phyloP scores from a whole-genome alignment of 23 red algal species.

The Gracilariopsis chorda region DNA sequence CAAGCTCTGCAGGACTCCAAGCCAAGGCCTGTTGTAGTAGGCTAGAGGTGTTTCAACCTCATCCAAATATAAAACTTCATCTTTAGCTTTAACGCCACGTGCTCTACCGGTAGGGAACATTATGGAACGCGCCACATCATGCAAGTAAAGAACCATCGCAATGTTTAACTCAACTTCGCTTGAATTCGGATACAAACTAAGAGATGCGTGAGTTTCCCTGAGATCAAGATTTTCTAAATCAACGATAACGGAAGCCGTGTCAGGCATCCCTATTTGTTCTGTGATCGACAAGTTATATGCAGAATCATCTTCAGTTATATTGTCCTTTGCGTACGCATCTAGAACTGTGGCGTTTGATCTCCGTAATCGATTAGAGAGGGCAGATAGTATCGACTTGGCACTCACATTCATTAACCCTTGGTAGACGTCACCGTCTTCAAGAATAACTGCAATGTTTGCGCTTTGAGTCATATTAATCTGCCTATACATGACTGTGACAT shows the following conservation, averaged over 20 bases:
- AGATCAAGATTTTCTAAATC: background rate
- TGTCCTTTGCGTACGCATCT: background rate
- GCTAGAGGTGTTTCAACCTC: background rate
- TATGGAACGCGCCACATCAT: background rate
- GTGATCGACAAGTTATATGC: too few species aligned
- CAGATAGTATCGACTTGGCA: background rate
- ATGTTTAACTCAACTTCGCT: background rate
- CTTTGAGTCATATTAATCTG: background rate
- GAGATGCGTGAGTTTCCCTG: background rate
- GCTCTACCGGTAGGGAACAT: background rate
- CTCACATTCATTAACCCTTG: background rate
- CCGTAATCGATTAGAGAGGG: background rate
- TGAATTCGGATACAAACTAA: background rate
- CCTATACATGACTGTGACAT: background rate
- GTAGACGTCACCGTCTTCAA: background rate
- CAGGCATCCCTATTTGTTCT: background rate
- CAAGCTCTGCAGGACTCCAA: background rate
- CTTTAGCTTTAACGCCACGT: background rate
- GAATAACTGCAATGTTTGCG: background rate
- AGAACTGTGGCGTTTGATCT: background rate
- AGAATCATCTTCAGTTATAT: background rate
- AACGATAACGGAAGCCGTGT: background rate
- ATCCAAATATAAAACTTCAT: background rate
- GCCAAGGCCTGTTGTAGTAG: slow-evolving; percentile 1
- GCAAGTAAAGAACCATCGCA: background rate